phyloP scores from a whole-genome alignment of 2,329 filamentous ascomycete genomes.

The Parastagonospora nodorum region DNA sequence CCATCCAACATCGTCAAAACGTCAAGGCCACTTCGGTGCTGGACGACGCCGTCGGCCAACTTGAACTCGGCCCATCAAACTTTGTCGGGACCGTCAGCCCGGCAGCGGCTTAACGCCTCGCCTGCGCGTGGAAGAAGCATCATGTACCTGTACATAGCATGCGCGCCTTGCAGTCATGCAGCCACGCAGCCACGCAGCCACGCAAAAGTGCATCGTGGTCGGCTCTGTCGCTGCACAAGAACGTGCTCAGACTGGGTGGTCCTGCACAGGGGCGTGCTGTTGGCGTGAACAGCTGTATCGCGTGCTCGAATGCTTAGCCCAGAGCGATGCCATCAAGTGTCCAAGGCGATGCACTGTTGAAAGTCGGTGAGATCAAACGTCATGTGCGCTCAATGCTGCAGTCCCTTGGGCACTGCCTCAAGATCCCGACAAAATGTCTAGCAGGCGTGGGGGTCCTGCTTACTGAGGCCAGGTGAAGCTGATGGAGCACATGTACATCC shows the following conservation, averaged over 20 bases:
- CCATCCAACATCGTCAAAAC: neutral
- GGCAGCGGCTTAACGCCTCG: constrained; percentile 14
- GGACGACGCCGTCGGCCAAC: neutral
- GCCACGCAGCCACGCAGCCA: constrained; percentile 14
- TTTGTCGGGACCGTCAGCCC: constrained; percentile 17
- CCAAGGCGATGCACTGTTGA: too few species aligned
- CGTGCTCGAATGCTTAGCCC: too few species aligned
- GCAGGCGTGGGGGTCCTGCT: too few species aligned
- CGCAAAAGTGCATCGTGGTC: constrained; percentile 1
- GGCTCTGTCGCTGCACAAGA: neutral
- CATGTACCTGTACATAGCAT: constrained; percentile 4
- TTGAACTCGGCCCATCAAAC: constrained; percentile 5
- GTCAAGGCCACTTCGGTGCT: neutral
- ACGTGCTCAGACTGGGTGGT: neutral
- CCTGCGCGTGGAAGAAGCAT: constrained; percentile 6
- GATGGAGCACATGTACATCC: too few species aligned
- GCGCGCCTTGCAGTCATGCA: constrained; percentile 16
- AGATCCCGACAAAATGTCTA: too few species aligned
- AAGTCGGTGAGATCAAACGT: too few species aligned
- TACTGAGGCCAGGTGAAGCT: too few species aligned
- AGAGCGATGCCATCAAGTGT: too few species aligned
- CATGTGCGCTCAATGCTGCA: too few species aligned
- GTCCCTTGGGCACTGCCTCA: too few species aligned
- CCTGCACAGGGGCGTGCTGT: neutral
- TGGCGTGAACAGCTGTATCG: too few species aligned